Evolutionary conservation across 1,284 basidiomycete species (phyloP).

Genomic region (Rhizoctonia solani): DNA sequence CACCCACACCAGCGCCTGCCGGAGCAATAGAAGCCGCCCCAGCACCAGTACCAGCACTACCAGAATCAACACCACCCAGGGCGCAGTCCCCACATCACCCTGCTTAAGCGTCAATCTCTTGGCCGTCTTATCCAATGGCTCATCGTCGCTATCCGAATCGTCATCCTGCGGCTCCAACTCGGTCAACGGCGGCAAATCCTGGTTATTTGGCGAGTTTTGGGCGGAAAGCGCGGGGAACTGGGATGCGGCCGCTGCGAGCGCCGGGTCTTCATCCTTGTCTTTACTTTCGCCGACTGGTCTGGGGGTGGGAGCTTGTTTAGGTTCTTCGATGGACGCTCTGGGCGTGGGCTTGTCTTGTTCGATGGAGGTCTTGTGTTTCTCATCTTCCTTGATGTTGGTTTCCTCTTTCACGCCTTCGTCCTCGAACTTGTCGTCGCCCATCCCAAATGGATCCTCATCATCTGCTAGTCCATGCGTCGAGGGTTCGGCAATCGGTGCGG

Average conservation of each 20-base stretch:
- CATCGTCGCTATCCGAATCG: conserved; percentile 56
- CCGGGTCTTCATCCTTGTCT: conserved; percentile 6
- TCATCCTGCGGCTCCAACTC: conserved; percentile 55
- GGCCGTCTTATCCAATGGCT: conserved; percentile 40
- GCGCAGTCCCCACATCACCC: too few relatives aligned
- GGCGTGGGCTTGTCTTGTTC: neutral
- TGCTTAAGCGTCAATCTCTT: too few relatives aligned
- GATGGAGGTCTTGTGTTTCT: neutral
- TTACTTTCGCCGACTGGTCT: neutral
- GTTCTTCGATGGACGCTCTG: neutral
- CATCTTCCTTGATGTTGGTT: conserved; percentile 38
- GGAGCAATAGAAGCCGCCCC: conserved; percentile 41
- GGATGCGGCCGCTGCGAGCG: conserved; percentile 24
- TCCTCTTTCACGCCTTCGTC: conserved; percentile 36
- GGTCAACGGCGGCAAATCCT: conserved; percentile 52
- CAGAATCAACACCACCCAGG: too few relatives aligned
- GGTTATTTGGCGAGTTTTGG: neutral
- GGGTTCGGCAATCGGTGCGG: conserved; percentile 34
- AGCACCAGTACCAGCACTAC: conserved; percentile 10
- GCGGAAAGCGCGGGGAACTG: conserved; percentile 34
- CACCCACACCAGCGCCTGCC: conserved; percentile 23
- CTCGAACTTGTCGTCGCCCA: conserved; percentile 43
- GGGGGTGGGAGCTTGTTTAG: neutral
- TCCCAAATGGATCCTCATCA: conserved; percentile 61
- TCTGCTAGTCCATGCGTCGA: conserved; percentile 31